phyloP scores from a whole-genome alignment of 495 filamentous ascomycete genomes.

The Neurospora sp. region DNA sequence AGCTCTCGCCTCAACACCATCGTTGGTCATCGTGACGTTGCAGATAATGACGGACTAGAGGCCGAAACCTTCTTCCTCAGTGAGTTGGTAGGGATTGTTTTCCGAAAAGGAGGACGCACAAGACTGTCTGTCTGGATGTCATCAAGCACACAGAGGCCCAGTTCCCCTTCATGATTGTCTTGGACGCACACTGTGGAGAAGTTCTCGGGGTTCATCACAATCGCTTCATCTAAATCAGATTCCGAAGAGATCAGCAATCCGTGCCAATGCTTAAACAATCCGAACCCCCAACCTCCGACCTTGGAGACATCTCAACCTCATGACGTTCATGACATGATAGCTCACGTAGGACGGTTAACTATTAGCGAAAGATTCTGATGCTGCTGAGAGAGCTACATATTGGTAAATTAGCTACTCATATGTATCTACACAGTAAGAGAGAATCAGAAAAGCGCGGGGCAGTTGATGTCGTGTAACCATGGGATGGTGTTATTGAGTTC shows the following conservation, averaged over 20 bases:
- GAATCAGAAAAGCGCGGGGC: not conserved
- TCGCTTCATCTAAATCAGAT: too few species aligned
- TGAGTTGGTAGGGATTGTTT: not conserved
- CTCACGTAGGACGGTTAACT: not conserved
- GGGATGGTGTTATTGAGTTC: not conserved
- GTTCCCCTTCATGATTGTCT: too few species aligned
- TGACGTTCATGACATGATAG: not conserved
- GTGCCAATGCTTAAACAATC: not conserved
- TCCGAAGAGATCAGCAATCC: not conserved
- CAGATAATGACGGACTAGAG: not conserved
- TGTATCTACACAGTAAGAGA: not conserved
- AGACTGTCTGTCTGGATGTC: not conserved
- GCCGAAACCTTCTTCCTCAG: not conserved
- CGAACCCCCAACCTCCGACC: not conserved
- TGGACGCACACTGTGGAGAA: too few species aligned
- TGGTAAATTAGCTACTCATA: not conserved
- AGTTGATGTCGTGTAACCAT: not conserved
- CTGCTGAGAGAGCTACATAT: not conserved
- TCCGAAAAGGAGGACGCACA: not conserved
- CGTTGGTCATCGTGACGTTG: not conserved
- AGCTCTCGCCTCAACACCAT: not conserved
- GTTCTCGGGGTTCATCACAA: too few species aligned
- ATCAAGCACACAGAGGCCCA: not conserved
- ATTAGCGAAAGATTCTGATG: not conserved
- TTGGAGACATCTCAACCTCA: not conserved